Percentiles rank a stretch among this genome's conserved stretches.
Evolutionary conservation across 1,139 yeast species (phyloP).

Genomic region (Suhomyces bolitotheri): DNA sequence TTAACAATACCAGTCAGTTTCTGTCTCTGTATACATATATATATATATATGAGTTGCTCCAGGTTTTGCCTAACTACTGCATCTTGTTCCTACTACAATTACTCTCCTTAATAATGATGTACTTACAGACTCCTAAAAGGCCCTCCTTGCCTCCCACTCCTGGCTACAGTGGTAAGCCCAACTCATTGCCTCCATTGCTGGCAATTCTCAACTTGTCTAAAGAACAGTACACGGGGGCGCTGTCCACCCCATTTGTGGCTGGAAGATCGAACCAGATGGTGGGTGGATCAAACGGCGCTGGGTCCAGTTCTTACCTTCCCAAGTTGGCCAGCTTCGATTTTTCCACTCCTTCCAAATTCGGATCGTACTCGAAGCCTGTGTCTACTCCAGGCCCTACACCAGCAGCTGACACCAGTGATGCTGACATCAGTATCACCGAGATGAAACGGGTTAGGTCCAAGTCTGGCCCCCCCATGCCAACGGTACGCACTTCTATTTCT

Average conservation of each 20-base stretch:
- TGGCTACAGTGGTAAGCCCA: slow-evolving; percentile 18
- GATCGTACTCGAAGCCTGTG: slow-evolving; percentile 1
- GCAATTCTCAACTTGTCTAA: slow-evolving; percentile 26
- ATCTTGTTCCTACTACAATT: not conserved
- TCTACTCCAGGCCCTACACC: slow-evolving; percentile 7
- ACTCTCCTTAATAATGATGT: slow-evolving; percentile 13
- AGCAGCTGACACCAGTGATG: slow-evolving; percentile 16
- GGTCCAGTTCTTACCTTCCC: slow-evolving; percentile 6
- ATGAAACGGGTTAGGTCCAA: slow-evolving; percentile 10
- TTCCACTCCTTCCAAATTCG: slow-evolving; percentile 15
- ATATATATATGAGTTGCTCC: not conserved
- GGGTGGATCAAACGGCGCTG: not conserved
- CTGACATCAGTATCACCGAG: slow-evolving; percentile 18
- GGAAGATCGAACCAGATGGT: slow-evolving; percentile 2
- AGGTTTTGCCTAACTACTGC: not conserved
- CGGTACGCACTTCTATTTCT: slow-evolving; percentile 1
- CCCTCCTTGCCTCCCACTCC: slow-evolving; percentile 32
- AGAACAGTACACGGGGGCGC: slow-evolving; percentile 7
- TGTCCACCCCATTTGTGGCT: slow-evolving; percentile 11
- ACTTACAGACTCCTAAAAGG: slow-evolving; percentile 32
- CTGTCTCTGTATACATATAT: not conserved
- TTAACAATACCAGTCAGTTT: not conserved
- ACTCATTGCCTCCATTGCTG: slow-evolving; percentile 46
- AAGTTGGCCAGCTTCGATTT: slow-evolving; percentile 10
- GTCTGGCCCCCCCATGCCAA: slow-evolving; percentile 1